phyloP scores from a whole-genome alignment of 2,329 filamentous ascomycete species.

The Aurifilum marmelostoma region DNA sequence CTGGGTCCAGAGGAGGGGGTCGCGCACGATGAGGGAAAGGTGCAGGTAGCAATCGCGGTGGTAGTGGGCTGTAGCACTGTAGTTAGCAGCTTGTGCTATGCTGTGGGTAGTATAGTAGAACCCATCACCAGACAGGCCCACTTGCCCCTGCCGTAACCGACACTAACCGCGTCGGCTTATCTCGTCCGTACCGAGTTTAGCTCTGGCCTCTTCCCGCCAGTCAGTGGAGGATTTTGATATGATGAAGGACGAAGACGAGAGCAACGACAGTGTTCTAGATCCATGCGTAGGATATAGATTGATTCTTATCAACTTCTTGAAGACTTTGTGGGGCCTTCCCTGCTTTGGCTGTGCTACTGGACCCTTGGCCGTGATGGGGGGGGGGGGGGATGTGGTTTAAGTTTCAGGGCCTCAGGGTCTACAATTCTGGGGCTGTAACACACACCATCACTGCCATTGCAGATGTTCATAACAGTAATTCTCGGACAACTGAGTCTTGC shows the following conservation, averaged over 20 bases:
- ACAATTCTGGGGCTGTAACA: no score
- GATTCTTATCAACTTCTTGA: no score
- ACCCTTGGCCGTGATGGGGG: no score
- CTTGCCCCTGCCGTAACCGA: constrained; percentile 5
- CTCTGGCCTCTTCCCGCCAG: background rate
- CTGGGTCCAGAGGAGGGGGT: background rate
- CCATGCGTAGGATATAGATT: no score
- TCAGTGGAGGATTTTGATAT: no score
- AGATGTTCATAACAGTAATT: no score
- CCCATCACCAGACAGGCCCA: constrained; percentile 7
- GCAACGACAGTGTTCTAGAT: background rate
- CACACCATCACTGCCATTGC: no score
- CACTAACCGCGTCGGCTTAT: constrained; percentile 1
- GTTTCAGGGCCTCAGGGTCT: no score
- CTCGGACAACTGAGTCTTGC: no score
- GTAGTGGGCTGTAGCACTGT: background rate
- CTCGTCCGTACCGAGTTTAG: constrained; percentile 1
- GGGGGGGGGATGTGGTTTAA: no score
- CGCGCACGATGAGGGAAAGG: background rate
- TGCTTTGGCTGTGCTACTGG: no score
- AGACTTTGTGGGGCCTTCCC: no score
- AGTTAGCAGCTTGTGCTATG: background rate
- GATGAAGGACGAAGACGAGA: background rate
- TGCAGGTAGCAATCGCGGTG: background rate
- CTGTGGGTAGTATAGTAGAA: background rate